These are phyloP conservation scores for Nakazawaea ishiwadae DNA, from an alignment of 805 yeast genomes.

Conservation along the genomic window DNA sequence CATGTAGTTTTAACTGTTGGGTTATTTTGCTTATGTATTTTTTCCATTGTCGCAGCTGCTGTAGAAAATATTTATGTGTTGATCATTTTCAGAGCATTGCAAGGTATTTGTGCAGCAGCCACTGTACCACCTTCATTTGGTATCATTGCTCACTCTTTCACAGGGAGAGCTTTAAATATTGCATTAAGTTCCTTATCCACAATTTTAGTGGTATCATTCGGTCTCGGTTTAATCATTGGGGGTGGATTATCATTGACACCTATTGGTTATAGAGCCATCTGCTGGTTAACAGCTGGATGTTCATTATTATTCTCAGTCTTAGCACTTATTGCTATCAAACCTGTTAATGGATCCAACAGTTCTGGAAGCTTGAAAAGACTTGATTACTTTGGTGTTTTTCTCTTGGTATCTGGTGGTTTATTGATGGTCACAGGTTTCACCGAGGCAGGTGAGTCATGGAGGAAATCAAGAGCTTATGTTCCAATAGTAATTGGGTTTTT, in stretches of 20 bases:
- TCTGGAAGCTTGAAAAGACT: neutral
- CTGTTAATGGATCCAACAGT: neutral
- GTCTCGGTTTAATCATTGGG: conserved; percentile 36
- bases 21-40: conserved; percentile 19
- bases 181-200: conserved; percentile 25
- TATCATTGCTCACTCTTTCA: conserved; percentile 25
- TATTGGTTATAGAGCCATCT: conserved; percentile 35
- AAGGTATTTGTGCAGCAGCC: conserved; percentile 39
- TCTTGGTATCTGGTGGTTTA: conserved; percentile 30
- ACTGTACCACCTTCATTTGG: conserved; percentile 34
- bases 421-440: conserved; percentile 38
- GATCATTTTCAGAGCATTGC: conserved; percentile 39
- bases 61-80: conserved; percentile 30
- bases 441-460: conserved; percentile 41
- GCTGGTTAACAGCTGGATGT: conserved; percentile 23
- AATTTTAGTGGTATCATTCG: conserved; percentile 26
- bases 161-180: conserved; percentile 22
- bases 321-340: neutral
- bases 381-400: conserved; percentile 29
- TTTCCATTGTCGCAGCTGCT: conserved; percentile 29
- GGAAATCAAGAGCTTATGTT: conserved; percentile 33
- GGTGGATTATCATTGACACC: conserved; percentile 31
- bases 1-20: conserved; percentile 25
- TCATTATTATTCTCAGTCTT: neutral
- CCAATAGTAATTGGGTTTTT: conserved; percentile 34